Percentiles rank a stretch among this genome's conserved stretches.
phyloP scores from a whole-genome alignment of 352 stramenopile species.

The Phytopythium ostracodes region DNA sequence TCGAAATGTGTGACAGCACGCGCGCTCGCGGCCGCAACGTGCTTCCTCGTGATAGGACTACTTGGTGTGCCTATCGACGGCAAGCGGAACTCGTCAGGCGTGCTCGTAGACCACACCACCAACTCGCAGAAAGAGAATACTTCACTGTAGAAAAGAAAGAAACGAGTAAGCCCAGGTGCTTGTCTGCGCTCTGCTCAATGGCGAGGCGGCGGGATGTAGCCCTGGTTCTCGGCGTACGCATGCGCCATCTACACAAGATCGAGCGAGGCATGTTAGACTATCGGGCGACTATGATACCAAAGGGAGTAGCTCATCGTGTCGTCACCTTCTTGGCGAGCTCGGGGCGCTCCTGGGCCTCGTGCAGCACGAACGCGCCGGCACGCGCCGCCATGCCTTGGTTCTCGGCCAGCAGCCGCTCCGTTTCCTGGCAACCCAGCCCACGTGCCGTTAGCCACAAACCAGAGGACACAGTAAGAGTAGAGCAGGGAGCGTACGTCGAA shows the following conservation, averaged over 20 bases:
- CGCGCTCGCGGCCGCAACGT: too few species aligned
- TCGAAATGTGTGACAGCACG: not conserved
- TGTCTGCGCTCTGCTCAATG: constrained; percentile 9
- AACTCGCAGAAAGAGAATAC: not conserved
- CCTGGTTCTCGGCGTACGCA: constrained; percentile 35
- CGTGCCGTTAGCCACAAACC: too few species aligned
- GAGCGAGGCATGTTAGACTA: not conserved
- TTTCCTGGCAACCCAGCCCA: constrained; percentile 25
- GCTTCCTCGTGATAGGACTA: not conserved
- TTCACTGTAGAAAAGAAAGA: not conserved
- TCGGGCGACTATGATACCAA: not conserved
- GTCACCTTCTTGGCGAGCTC: constrained; percentile 65
- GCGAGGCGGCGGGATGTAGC: constrained; percentile 41
- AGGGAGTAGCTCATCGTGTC: not conserved
- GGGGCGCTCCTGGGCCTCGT: constrained; percentile 69
- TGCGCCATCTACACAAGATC: constrained; percentile 28
- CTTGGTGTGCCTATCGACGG: not conserved
- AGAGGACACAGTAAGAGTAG: too few species aligned
- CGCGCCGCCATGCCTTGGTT: constrained; percentile 58
- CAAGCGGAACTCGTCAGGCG: not conserved
- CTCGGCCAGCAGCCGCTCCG: constrained; percentile 54
- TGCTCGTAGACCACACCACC: not conserved
- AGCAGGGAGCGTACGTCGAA: constrained; percentile 25
- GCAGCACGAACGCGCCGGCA: constrained; percentile 59
- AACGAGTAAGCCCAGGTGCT: not conserved